Base-by-base conservation (phyloP, 1,284 basidiomycete species). In the Rhodotorula sp. region DNA sequence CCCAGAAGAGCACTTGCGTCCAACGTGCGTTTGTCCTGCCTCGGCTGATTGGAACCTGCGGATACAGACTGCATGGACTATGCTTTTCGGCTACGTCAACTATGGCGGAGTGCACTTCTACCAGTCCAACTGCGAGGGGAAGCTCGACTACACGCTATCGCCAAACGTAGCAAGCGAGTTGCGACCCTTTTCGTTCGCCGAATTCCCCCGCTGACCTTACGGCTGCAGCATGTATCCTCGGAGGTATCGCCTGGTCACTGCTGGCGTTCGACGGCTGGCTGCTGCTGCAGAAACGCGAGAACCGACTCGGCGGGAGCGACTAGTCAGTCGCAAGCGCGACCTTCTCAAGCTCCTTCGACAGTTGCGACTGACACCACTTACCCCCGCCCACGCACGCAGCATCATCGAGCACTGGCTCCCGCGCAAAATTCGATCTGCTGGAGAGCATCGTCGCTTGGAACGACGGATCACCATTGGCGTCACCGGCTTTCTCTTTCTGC, bases 391-490 rank as follows among this genome's bases (percentile, higher is more conserved):
- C 19, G 18, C 7, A 15, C 19, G 18, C 61, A 62, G 61, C 38
- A 54, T 62, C n/a, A 55, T 62, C 62, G 62, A 62, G 16, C 14
- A 10, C 23, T 62, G 50, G 34, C 18, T 55, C 38, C 43, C 38
- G 21, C 38, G 19, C 16, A 48, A 57, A 8, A 56, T 34, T 23
- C 63, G 55, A 10, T 31, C 64, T 1, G 48, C 48, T 43, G n/a
- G 49, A 16, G 64, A 66, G n/a, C 65, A 70, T 26, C 64, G 69
- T 14, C 34, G 43, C 12, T 21, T 56, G 23, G 69, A 70, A 26
- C 48, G 69, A 10, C 48, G 34, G 31, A 47, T 70, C 23, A 70
- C 64, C 3, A 23, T 60, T 5, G 21, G 23, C 8, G 31, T 49
- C 15, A 60, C 62, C 6, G 57, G 16, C 2, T 12, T 14, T 0